Percentiles rank a stretch among this genome's conserved stretches.
Evolutionary conservation across 78 protist species (phyloP).

Genomic region (Cavenderia fasciculata): DNA sequence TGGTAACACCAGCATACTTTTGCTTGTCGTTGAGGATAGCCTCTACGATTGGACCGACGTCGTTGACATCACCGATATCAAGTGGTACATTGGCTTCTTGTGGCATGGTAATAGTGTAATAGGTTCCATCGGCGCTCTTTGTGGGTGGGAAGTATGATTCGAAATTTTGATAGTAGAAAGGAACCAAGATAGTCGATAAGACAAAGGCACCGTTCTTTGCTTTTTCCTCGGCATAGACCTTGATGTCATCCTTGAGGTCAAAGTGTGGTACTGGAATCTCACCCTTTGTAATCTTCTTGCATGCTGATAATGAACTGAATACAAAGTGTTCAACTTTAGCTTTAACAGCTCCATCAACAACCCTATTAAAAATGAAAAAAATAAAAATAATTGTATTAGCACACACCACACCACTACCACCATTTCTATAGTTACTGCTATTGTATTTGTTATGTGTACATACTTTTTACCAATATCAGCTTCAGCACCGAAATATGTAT

Average conservation of each 20-base stretch:
- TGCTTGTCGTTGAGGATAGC: neutral
- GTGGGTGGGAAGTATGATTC: neutral
- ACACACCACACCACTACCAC: neutral
- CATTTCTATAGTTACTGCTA: too few relatives aligned
- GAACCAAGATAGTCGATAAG: neutral
- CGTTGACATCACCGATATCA: slow-evolving; percentile 16
- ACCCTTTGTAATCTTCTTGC: slow-evolving; percentile 1
- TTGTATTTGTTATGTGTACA: too few relatives aligned
- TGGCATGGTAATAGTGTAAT: slow-evolving; percentile 17
- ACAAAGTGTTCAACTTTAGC: slow-evolving; percentile 26
- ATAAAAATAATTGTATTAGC: neutral
- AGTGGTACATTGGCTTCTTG: neutral
- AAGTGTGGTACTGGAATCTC: slow-evolving; percentile 3
- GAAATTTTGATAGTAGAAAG: slow-evolving; percentile 24
- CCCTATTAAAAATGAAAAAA: neutral
- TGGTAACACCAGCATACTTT: slow-evolving; percentile 13
- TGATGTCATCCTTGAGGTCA: slow-evolving; percentile 6
- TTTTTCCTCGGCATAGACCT: neutral
- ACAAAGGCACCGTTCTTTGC: neutral
- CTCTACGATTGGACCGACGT: slow-evolving; percentile 18
- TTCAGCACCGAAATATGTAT: neutral
- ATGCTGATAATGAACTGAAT: neutral
- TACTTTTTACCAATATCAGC: neutral
- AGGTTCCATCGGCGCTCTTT: neutral
- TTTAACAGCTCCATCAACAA: neutral